Evolutionary conservation across 164 flowering plant genomes (phyloP), one percentile per base, ranked within the genome.

Genomic region (Tetracentron sinense): DNA sequence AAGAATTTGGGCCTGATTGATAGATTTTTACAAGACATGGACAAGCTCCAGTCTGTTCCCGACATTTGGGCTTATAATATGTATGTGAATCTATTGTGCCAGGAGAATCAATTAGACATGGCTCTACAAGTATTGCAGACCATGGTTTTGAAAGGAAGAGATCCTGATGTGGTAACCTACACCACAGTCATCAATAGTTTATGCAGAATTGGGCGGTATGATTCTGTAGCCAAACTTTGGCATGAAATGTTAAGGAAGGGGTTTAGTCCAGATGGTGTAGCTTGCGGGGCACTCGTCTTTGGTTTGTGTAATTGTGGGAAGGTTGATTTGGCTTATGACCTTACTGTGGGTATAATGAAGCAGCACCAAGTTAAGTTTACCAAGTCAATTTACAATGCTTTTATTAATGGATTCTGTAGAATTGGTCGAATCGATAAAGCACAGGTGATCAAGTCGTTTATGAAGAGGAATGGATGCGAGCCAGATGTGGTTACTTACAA

Each of bases 301-400:
- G 88, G 95, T 55, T 72, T 95, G 64, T 85, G 87, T 71, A 66
- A 56, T 21, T 69, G 64, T 63, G 85, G 90, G 61, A 88, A 87
- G 70, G 96, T 88, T 68, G 97, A 92, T 75, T 81, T 83, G 72
- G 97, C 97, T 16, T 95, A 95, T 81, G 97, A 92, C 61, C 85
- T 89, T 66, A 74, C 81, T 0, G 54, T 83, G 59, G 89, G 76
- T 56, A 65, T 65, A 42, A 66, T 90, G 66, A 95, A 76, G 75
- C 68, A 76, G 75, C 68, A 69, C 51, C 53, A 61, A 53, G 67
- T 81, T n/a, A 56, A 75, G 53, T 77, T 84, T 29, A 73, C 69
- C 33, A 60, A 48, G 28, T 62, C 81, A 49, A 67, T 95, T 47
- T 95, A 80, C 54, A 95, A 95, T 78, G 74, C 89, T 11, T 81